These are phyloP conservation scores for Xerocomellus amylosporus DNA, from an alignment of 768 basidiomycete genomes.

Conservation along the genomic window DNA sequence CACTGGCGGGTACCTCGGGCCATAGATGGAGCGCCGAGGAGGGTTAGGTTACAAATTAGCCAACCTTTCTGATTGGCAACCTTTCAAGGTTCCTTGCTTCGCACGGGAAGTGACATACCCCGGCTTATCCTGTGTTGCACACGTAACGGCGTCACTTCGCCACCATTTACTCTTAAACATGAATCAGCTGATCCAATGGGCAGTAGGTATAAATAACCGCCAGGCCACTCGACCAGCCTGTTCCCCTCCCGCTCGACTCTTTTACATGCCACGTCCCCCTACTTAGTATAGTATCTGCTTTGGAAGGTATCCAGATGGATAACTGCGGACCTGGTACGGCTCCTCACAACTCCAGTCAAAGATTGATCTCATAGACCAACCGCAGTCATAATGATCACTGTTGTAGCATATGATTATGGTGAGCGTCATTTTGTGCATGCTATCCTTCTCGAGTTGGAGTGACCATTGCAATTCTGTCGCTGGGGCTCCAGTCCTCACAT, in stretches of 20 bases:
- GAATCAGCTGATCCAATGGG: no score
- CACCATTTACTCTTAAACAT: no score
- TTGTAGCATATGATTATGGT: conserved; percentile 10
- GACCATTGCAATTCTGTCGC: not conserved
- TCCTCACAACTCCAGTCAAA: not conserved
- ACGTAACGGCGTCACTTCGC: not conserved
- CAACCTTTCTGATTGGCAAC: no score
- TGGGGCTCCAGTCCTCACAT: conserved; percentile 7
- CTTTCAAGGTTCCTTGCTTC: not conserved
- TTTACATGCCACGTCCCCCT: not conserved
- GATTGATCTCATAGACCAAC: not conserved
- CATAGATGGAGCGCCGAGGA: no score
- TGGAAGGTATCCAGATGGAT: not conserved
- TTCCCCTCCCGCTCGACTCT: no score
- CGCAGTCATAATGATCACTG: not conserved
- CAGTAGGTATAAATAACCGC: no score
- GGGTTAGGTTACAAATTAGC: no score
- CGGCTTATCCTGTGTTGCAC: not conserved
- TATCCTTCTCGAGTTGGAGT: not conserved
- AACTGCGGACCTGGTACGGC: not conserved
- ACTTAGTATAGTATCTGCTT: not conserved
- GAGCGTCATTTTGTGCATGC: not conserved
- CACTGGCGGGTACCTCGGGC: no score
- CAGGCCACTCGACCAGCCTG: no score
- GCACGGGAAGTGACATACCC: not conserved